These are phyloP conservation scores for Saturnispora sanitii DNA, from an alignment of 805 yeast genomes.

Conservation along the genomic window DNA sequence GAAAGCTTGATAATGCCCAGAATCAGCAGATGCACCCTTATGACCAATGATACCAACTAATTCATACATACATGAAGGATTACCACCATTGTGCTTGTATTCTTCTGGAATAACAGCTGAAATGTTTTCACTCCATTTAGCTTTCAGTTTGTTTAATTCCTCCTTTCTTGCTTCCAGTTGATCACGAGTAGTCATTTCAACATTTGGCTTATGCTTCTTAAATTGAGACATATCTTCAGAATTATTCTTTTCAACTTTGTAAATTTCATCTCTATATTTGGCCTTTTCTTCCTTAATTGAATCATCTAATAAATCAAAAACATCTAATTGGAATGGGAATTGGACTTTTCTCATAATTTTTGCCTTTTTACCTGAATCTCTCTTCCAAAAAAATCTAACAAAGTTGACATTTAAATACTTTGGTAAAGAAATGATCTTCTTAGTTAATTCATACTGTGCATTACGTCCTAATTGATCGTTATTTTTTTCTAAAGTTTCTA, in stretches of 20 bases:
- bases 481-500: slow-evolving; percentile 69
- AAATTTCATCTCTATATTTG: slow-evolving; percentile 64
- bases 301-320: slow-evolving; percentile 78
- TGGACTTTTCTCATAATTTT: slow-evolving; percentile 90
- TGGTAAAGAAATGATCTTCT: slow-evolving; percentile 69
- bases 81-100: slow-evolving; percentile 46
- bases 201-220: slow-evolving; percentile 44
- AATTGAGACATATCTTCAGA: slow-evolving; percentile 64
- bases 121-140: slow-evolving; percentile 41
- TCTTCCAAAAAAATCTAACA: slow-evolving; percentile 93
- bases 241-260: slow-evolving; percentile 65
- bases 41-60: slow-evolving; percentile 81
- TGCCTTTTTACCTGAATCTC: slow-evolving; percentile 82
- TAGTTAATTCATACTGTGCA: slow-evolving; percentile 55
- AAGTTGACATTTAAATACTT: slow-evolving; percentile 82
- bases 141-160: slow-evolving; percentile 37
- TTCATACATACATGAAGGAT: slow-evolving; percentile 82
- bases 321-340: slow-evolving; percentile 88
- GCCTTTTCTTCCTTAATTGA: slow-evolving; percentile 57
- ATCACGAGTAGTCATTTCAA: slow-evolving; percentile 39
- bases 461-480: slow-evolving; percentile 60
- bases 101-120: slow-evolving; percentile 33
- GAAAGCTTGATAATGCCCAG: slow-evolving; percentile 95
- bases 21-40: slow-evolving; percentile 90
- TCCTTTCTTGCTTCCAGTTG: slow-evolving; percentile 44